Evolutionary conservation across 306 rosid genomes (phyloP), one percentile per base, ranked within the genome.

Genomic region (Quercus cerris): DNA sequence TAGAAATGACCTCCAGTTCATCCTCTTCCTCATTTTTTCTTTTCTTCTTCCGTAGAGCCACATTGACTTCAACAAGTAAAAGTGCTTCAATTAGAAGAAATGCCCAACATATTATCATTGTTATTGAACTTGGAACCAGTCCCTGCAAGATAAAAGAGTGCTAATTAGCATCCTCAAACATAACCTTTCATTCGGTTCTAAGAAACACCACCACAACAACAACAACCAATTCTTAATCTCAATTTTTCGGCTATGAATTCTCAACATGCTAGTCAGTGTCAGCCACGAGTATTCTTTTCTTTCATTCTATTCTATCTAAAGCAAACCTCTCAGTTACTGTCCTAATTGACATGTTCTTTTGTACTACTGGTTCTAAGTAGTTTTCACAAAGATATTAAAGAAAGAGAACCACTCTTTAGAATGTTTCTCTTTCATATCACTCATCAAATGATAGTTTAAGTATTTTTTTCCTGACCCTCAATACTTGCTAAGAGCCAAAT

Each of bases 51-150:
- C 89, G 56, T 74, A 92, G 52, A 73, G 78, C 84, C 73, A 92
- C 94, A 76, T 90, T 90, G 74, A 90, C 82, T 77, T 92, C 94
- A 81, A 89, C 82, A 1, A 92, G 89, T 82, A 92, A 35, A 57
- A 90, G 81, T 49, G 94, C 89, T 77, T 92, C 94, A 64, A 87
- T 67, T 19, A 87, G 84, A 63, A 90, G 93, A 90, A 90, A 90
- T 22, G 77, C 89, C 94, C 94, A 92, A 68, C 94, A 92, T 25
- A 84, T 78, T 73, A 87, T 66, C 6, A 92, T 62, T 57, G 91
- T 70, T 70, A 87, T 56, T 59, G 97, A 92, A 83, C 94, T 88
- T 38, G 97, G 93, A 86, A 92, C 63, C 78, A 92, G 49, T 64
- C 97, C 93, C 94, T 92, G 81, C 63, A 70, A 55, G 55, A 25